A percentile compares a stretch with the other conserved stretches of the same genome.
Conservation (phyloP, 208 protist genomes). For the Leishmania tarentolae region DNA sequence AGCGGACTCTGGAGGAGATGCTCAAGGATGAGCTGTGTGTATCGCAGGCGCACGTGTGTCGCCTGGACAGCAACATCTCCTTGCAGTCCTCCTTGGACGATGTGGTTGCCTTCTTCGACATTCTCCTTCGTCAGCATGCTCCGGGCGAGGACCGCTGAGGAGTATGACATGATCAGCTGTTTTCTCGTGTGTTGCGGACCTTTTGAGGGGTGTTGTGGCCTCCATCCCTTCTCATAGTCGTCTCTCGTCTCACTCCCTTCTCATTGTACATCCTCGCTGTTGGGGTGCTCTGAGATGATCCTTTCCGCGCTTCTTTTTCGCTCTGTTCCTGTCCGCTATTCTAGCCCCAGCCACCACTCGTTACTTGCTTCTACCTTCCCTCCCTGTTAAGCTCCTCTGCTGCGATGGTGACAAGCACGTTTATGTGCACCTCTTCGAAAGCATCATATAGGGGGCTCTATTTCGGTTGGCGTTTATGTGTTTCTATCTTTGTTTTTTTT, state of each 20-base stretch:
- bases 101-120: slow-evolving; percentile 58
- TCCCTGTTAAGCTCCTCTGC: not conserved
- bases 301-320: not conserved
- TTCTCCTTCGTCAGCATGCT: slow-evolving; percentile 32
- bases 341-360: not conserved
- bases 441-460: no score
- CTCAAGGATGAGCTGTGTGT: slow-evolving; percentile 52
- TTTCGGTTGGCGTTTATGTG: not conserved
- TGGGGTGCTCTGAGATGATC: not conserved
- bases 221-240: slow-evolving; percentile 23
- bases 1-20: slow-evolving; percentile 44
- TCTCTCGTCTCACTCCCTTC: not conserved
- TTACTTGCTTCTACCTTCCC: not conserved
- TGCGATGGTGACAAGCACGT: not conserved
- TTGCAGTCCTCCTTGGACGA: slow-evolving; percentile 64
- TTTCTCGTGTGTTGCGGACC: not conserved
- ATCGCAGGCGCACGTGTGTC: slow-evolving; percentile 53
- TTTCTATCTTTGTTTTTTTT: not conserved
- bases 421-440: not conserved
- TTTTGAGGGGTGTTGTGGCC: not conserved
- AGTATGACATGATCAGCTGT: not conserved
- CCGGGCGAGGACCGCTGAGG: not conserved
- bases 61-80: slow-evolving; percentile 52
- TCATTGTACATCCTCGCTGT: not conserved
- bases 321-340: not conserved